These are phyloP conservation scores for Corylus avellana DNA, from an alignment of 306 rosid genomes.

Conservation along the genomic window DNA sequence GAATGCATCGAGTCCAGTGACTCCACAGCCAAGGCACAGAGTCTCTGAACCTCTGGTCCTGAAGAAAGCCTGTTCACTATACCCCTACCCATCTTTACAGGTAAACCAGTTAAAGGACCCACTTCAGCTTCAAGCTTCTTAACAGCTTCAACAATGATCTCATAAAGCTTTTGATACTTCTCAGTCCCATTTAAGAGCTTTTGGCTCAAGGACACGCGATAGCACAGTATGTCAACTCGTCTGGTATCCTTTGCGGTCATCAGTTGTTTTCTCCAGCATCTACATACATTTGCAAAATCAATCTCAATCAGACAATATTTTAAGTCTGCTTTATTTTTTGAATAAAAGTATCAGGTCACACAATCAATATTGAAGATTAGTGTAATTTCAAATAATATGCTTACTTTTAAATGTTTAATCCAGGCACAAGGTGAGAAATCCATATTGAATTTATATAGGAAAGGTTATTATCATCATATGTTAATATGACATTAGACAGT, in stretches of 20 bases:
- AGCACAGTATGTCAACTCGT: constrained; percentile 87
- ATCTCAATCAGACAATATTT: constrained; percentile 8
- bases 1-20: constrained; percentile 62
- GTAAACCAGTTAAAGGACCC: constrained; percentile 75
- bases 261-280: constrained; percentile 89
- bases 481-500: not conserved
- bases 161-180: constrained; percentile 52
- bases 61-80: constrained; percentile 98
- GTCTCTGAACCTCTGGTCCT: constrained; percentile 92
- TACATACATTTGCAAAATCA: constrained; percentile 35
- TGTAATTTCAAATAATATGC: not conserved
- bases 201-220: constrained; percentile 85
- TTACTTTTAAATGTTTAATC: not conserved
- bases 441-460: not conserved
- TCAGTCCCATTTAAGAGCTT: constrained; percentile 78
- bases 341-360: not conserved
- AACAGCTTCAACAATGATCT: constrained; percentile 69
- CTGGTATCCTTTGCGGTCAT: constrained; percentile 78
- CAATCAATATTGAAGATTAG: not conserved
- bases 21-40: constrained; percentile 75
- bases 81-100: constrained; percentile 89
- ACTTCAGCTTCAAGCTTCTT: constrained; percentile 89
- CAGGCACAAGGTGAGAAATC: not conserved
- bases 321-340: not conserved
- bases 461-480: not conserved